Evolutionary conservation across 208 protist genomes (phyloP).

Genomic region (Leishmania guyanensis): DNA sequence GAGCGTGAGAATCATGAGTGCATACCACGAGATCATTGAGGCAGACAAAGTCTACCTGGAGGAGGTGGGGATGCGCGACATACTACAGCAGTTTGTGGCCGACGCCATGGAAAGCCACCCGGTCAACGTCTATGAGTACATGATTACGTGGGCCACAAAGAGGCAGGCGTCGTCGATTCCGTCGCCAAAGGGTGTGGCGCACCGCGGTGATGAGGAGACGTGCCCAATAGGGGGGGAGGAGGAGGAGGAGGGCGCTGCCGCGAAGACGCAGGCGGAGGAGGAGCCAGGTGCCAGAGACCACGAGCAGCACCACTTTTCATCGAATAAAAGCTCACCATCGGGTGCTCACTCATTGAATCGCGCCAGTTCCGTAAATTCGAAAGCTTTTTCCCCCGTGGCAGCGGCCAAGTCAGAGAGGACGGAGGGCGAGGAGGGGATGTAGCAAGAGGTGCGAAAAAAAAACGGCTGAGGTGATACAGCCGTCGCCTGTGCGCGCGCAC

Average conservation of each 20-base stretch:
- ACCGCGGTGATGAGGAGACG: background rate
- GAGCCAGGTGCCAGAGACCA: background rate
- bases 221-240: background rate
- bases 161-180: constrained; percentile 6
- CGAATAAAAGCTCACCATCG: no score
- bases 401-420: background rate
- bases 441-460: no score
- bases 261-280: background rate
- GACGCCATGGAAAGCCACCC: constrained; percentile 59
- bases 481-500: background rate
- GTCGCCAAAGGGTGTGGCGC: background rate
- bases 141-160: constrained; percentile 41
- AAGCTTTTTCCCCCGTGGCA: background rate
- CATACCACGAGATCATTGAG: constrained; percentile 24
- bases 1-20: constrained; percentile 8
- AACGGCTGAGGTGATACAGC: background rate
- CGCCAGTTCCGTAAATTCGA: background rate
- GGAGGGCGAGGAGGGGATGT: background rate
- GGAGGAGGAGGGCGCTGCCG: background rate
- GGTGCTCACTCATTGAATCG: background rate
- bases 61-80: constrained; percentile 42
- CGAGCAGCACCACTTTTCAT: background rate
- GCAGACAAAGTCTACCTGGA: constrained; percentile 58
- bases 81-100: constrained; percentile 57
- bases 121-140: constrained; percentile 49